Base-by-base conservation (phyloP, 2,329 filamentous ascomycete genomes). In the Xylaria digitata region DNA sequence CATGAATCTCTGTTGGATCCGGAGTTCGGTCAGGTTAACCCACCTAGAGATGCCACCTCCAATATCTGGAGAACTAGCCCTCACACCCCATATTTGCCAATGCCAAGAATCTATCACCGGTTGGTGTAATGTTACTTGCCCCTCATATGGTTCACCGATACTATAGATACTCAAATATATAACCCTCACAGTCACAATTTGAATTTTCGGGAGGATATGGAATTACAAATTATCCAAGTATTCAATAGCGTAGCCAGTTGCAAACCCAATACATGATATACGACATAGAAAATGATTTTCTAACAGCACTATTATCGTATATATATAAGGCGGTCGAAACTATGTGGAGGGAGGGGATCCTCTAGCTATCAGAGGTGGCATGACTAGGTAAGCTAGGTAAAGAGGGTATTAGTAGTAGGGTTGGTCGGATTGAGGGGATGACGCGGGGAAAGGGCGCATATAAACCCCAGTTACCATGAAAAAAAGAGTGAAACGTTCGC, bases 401-500 rank as follows among this genome's bases (percentile, higher is more conserved):
- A 46, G 50, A 56, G 34, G 34, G 34, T 11, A 37, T 13, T 37
- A 37, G 11, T 37, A 37, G 34, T 37, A 37, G 34, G 34, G 15
- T 7, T 23, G 45, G 13, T n/a, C n/a, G n/a, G n/a, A n/a, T n/a
- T 6, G 40, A 61, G 43, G 43, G 43, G 57, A 65, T 37, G 53
- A 53, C 66, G 66, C 63, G 63, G 66, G 66, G 66, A 62, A 62
- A 49, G 34, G 46, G 30, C 21, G 32, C 50, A 58, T 68, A 58
- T 62, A 59, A 50, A 60, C 58, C 58, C 63, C 30, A 62, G 57
- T 60, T 56, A 8, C 58, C 53, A 62, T 58, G 66, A 53, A 54
- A 55, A 63, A 68, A 66, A 42, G 23, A 67, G 48, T 58, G 53
- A 65, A 67, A 67, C 65, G 43, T 62, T 61, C 48, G 46, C 46